These are phyloP conservation scores for Globisporangium spinosum DNA, from an alignment of 352 stramenopile genomes.

Conservation along the genomic window DNA sequence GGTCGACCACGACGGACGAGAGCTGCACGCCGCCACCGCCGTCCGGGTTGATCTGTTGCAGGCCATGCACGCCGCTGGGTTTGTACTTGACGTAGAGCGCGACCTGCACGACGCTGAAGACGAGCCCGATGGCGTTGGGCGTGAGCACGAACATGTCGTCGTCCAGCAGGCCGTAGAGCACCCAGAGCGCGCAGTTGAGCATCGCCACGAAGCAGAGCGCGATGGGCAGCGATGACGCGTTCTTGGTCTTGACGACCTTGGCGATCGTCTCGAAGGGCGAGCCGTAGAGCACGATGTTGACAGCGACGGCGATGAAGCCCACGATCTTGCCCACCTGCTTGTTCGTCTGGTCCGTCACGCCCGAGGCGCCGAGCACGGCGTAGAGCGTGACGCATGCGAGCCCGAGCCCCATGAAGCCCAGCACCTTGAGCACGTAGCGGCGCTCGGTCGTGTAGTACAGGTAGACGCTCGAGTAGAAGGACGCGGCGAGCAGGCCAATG, in stretches of 20 bases:
- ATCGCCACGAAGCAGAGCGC: constrained; percentile 42
- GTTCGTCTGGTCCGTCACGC: constrained; percentile 24
- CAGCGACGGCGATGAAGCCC: constrained; percentile 20
- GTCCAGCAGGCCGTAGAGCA: constrained; percentile 47
- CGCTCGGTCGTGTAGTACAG: constrained; percentile 1
- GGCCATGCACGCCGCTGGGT: not conserved
- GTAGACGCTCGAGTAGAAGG: constrained; percentile 6
- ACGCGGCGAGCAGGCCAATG: constrained; percentile 1
- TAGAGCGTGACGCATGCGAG: constrained; percentile 21
- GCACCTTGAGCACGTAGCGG: constrained; percentile 11
- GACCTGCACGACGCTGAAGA: constrained; percentile 37
- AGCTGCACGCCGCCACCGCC: not conserved
- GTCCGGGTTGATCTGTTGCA: not conserved
- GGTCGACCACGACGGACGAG: not conserved
- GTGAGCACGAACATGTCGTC: constrained; percentile 47
- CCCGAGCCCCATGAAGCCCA: not conserved
- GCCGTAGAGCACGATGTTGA: constrained; percentile 28
- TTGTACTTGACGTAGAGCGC: constrained; percentile 44
- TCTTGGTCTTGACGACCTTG: constrained; percentile 28
- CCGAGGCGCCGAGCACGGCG: constrained; percentile 23
- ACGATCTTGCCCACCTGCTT: constrained; percentile 16
- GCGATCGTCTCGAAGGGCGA: constrained; percentile 35
- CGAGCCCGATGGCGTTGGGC: constrained; percentile 34
- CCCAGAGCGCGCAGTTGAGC: constrained; percentile 51
- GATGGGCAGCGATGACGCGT: constrained; percentile 41